Evolutionary conservation across 805 yeast genomes (phyloP).

Genomic region (Candida easanensis): DNA sequence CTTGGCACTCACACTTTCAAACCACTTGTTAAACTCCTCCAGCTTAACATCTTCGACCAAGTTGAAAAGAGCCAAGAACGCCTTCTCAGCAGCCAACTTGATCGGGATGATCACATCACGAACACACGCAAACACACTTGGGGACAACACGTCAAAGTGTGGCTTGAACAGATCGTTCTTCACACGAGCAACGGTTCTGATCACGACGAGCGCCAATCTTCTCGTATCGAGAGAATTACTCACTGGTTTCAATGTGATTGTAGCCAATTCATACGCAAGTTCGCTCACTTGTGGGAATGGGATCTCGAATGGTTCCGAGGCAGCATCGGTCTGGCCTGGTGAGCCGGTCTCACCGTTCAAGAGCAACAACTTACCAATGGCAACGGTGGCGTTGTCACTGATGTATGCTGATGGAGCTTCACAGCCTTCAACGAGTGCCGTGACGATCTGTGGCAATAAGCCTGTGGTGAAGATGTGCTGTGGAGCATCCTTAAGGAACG

Average conservation of each 20-base stretch:
- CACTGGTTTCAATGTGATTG: slow-evolving; percentile 46
- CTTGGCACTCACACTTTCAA: slow-evolving; percentile 37
- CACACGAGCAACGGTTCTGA: slow-evolving; percentile 70
- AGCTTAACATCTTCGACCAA: slow-evolving; percentile 64
- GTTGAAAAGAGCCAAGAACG: slow-evolving; percentile 68
- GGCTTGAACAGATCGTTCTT: slow-evolving; percentile 53
- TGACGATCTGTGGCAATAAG: slow-evolving; percentile 45
- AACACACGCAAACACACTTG: slow-evolving; percentile 76
- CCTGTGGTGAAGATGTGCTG: slow-evolving; percentile 53
- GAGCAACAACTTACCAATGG: slow-evolving; percentile 77
- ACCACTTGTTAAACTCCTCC: slow-evolving; percentile 63
- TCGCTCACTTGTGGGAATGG: slow-evolving; percentile 38
- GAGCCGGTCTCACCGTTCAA: slow-evolving; percentile 41
- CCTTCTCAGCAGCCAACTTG: slow-evolving; percentile 91
- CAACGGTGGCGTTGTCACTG: slow-evolving; percentile 73
- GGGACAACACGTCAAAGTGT: slow-evolving; percentile 54
- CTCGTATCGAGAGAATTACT: slow-evolving; percentile 73
- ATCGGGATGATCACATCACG: slow-evolving; percentile 89
- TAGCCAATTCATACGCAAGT: slow-evolving; percentile 53
- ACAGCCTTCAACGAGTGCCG: slow-evolving; percentile 46
- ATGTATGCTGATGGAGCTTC: slow-evolving; percentile 44
- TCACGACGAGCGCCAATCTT: slow-evolving; percentile 70
- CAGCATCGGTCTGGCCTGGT: slow-evolving; percentile 31
- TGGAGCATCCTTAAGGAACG: slow-evolving; percentile 79
- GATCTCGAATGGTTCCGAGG: slow-evolving; percentile 35